Percentiles rank a stretch among this genome's conserved stretches.
Conservation (phyloP, 495 filamentous ascomycete genomes). For the Hypoxylon trugodes region DNA sequence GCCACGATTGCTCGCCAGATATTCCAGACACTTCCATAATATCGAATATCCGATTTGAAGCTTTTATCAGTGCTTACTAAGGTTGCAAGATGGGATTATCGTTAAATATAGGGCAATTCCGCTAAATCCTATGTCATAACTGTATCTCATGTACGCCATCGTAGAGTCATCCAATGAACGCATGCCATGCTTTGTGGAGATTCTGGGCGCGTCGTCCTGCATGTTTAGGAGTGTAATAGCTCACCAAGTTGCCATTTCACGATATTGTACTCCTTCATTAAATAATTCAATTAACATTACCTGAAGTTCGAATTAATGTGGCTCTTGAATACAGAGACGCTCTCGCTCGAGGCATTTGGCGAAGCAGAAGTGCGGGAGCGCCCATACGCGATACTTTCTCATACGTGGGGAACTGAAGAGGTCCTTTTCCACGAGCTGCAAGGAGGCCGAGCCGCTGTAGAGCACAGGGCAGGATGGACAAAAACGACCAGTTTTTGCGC, state of each 20-base stretch:
- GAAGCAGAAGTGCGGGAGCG: neutral
- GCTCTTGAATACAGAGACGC: slow-evolving; percentile 17
- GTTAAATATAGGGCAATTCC: too few relatives aligned
- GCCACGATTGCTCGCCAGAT: slow-evolving; percentile 53
- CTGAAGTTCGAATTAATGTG: slow-evolving; percentile 7
- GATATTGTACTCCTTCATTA: neutral
- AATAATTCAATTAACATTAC: neutral
- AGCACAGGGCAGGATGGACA: neutral
- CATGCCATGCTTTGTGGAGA: neutral
- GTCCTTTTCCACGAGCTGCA: slow-evolving; percentile 38
- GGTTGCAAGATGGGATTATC: too few relatives aligned
- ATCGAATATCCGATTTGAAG: too few relatives aligned
- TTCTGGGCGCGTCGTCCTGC: neutral
- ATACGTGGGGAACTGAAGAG: slow-evolving; percentile 44
- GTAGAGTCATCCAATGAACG: neutral
- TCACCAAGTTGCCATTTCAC: neutral
- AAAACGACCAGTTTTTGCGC: slow-evolving; percentile 21
- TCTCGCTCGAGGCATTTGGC: neutral
- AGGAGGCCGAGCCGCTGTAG: neutral
- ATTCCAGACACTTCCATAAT: slow-evolving; percentile 3
- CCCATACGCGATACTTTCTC: slow-evolving; percentile 47
- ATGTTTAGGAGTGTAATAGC: neutral
- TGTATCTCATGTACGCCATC: too few relatives aligned
- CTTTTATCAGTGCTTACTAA: too few relatives aligned
- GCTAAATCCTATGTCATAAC: too few relatives aligned